Conservation (phyloP, 225 moss, liverwort and hornwort species). For the Polytrichum formosum region DNA sequence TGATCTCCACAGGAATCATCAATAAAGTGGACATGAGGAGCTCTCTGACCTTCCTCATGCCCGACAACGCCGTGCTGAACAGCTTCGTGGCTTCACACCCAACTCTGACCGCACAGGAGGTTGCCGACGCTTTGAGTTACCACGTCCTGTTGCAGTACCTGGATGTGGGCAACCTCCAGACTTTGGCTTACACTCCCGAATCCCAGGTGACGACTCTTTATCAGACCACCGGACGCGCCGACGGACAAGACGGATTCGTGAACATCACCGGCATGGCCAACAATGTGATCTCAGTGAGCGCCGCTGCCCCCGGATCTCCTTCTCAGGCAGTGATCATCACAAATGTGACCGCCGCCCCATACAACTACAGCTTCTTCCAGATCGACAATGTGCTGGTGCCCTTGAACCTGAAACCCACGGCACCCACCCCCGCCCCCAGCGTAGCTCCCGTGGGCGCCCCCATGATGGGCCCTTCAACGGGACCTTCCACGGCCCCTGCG, state of each 20-base stretch:
- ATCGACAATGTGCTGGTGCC: slow-evolving; percentile 1
- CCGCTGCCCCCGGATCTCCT: not conserved
- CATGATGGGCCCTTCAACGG: too few species aligned
- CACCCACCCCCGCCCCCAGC: not conserved
- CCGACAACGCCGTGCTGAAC: slow-evolving; percentile 21
- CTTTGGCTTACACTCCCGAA: slow-evolving; percentile 4
- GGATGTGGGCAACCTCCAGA: slow-evolving; percentile 12
- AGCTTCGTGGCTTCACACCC: slow-evolving; percentile 24
- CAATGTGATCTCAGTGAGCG: not conserved
- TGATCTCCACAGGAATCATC: slow-evolving; percentile 30
- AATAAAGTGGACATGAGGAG: slow-evolving; percentile 31
- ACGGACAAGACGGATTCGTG: slow-evolving; percentile 4
- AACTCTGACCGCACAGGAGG: slow-evolving; percentile 18
- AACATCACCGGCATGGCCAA: slow-evolving; percentile 11
- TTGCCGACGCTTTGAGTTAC: slow-evolving; percentile 37
- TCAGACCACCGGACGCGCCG: slow-evolving; percentile 12
- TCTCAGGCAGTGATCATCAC: slow-evolving; percentile 5
- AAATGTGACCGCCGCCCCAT: slow-evolving; percentile 13
- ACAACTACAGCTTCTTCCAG: slow-evolving; percentile 20
- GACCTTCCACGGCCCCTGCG: too few species aligned
- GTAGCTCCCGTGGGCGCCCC: not conserved
- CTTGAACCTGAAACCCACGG: not conserved
- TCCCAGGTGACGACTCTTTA: slow-evolving; percentile 16
- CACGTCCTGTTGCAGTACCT: slow-evolving; percentile 40
- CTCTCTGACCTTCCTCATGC: slow-evolving; percentile 44